These are phyloP conservation scores for Aspergillus transmontanensis DNA, from an alignment of 2,329 filamentous ascomycete species.

Conservation along the genomic window DNA sequence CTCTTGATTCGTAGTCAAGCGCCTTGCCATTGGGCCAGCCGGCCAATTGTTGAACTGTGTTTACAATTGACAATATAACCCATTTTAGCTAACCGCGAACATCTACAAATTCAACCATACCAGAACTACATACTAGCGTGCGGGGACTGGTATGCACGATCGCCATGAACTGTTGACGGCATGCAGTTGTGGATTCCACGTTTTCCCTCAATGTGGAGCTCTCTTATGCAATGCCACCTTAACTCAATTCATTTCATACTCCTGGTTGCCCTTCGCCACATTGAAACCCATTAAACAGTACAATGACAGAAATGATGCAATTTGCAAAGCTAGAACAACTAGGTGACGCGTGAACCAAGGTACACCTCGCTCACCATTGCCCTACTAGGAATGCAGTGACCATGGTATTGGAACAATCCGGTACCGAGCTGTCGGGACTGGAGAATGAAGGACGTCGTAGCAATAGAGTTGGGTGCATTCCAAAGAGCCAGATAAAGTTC, in stretches of 20 bases:
- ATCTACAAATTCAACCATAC: neutral
- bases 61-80: neutral
- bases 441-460: constrained; percentile 9
- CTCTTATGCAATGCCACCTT: neutral
- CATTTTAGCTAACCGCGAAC: neutral
- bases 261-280: neutral
- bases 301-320: neutral
- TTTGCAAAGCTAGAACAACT: neutral
- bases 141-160: neutral
- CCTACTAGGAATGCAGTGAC: neutral
- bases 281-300: neutral
- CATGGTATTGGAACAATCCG: constrained; percentile 3
- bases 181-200: neutral
- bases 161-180: neutral
- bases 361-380: neutral
- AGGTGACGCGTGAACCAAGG: neutral
- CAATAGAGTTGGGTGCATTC: constrained; percentile 10
- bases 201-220: neutral
- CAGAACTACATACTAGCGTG: neutral
- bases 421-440: neutral
- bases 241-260: neutral
- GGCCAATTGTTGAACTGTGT: neutral
- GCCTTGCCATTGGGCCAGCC: constrained; percentile 7
- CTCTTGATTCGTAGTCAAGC: constrained; percentile 40
- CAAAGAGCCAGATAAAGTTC: constrained; percentile 2